These are phyloP conservation scores for Epichloe sibirici DNA, from an alignment of 2,329 filamentous ascomycete genomes.

Conservation along the genomic window DNA sequence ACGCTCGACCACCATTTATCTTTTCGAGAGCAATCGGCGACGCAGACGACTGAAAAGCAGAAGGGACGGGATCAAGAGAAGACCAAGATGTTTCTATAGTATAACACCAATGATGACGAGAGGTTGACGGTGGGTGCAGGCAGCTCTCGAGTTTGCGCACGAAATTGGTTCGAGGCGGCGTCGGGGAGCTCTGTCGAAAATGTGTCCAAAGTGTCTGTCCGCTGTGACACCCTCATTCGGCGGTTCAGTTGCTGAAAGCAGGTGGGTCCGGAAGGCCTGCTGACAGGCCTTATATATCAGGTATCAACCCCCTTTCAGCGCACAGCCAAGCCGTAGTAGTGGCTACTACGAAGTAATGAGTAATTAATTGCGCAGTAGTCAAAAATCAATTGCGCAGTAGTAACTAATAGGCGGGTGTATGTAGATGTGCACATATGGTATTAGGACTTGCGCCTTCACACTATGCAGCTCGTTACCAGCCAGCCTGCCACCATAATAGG, in stretches of 20 bases:
- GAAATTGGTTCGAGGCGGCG: neutral
- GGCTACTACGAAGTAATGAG: too few relatives aligned
- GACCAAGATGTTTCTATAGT: neutral
- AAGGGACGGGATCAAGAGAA: neutral
- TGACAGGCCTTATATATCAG: conserved; percentile 8
- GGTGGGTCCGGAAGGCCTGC: neutral
- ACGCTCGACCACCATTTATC: conserved; percentile 4
- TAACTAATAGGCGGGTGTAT: too few relatives aligned
- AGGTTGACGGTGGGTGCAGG: neutral
- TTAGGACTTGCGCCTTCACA: too few relatives aligned
- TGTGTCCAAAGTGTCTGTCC: conserved; percentile 5
- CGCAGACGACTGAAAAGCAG: neutral
- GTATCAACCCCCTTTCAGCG: conserved; percentile 4
- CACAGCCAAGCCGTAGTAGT: too few relatives aligned
- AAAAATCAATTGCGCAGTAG: too few relatives aligned
- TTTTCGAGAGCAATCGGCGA: neutral
- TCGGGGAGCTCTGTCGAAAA: conserved; percentile 5
- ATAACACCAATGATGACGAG: neutral
- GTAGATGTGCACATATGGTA: too few relatives aligned
- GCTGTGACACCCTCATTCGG: conserved; percentile 2
- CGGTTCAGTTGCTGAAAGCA: neutral
- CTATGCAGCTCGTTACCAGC: too few relatives aligned
- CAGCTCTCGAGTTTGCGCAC: conserved; percentile 1
- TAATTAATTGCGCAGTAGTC: too few relatives aligned
- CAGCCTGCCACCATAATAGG: too few relatives aligned